These are phyloP conservation scores for Solanum clarkiae DNA, from an alignment of 257 asterid species.

Conservation along the genomic window DNA sequence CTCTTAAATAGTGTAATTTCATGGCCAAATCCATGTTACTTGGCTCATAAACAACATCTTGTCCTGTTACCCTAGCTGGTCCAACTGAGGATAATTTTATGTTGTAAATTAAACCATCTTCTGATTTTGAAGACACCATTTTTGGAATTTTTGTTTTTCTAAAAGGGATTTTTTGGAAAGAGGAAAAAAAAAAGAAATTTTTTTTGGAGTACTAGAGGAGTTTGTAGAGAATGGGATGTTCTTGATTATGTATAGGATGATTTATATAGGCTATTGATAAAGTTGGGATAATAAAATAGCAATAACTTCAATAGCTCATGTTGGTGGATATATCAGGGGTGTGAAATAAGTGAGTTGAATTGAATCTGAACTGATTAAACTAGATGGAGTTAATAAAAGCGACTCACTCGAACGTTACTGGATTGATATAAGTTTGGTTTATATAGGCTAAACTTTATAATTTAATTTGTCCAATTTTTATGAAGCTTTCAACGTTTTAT, in stretches of 20 bases:
- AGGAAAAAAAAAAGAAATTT: not conserved
- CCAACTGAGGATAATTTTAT: conserved; percentile 64
- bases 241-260: not conserved
- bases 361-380: not conserved
- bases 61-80: conserved; percentile 45
- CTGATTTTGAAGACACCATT: conserved; percentile 33
- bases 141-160: not conserved
- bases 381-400: not conserved
- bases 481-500: not conserved
- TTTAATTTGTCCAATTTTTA: not conserved
- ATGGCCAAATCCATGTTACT: conserved; percentile 53
- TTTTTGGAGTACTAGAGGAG: not conserved
- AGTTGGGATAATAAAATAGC: not conserved
- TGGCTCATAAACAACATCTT: conserved; percentile 40
- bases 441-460: not conserved
- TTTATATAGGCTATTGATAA: not conserved
- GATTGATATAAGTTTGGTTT: not conserved
- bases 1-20: conserved; percentile 73
- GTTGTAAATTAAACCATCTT: conserved; percentile 31
- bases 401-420: not conserved
- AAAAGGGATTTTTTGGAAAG: not conserved
- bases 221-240: not conserved
- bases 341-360: not conserved
- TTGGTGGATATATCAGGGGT: not conserved
- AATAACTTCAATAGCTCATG: not conserved